Percentiles rank a stretch among this genome's conserved stretches.
Conservation (phyloP, 768 basidiomycete genomes). For the Paxillus ammoniavirescens region DNA sequence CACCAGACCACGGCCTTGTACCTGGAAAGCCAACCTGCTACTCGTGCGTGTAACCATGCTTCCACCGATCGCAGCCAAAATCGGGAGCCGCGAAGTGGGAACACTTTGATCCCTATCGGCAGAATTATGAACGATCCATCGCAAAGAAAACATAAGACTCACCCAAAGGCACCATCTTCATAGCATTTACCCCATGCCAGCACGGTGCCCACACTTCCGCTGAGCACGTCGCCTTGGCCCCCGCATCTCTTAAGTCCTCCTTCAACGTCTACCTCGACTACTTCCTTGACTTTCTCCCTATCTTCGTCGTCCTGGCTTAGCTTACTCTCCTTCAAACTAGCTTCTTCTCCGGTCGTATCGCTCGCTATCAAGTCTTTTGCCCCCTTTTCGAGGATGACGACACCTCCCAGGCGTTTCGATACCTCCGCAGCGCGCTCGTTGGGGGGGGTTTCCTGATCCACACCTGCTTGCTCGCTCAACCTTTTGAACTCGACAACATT, state of each 20-base stretch:
- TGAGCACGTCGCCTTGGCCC: conserved; percentile 93
- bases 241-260: conserved; percentile 93
- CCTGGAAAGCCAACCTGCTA: conserved; percentile 71
- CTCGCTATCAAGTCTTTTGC: conserved; percentile 77
- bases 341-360: conserved; percentile 59
- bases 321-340: conserved; percentile 44
- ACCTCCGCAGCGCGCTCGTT: conserved; percentile 65
- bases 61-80: conserved; percentile 82
- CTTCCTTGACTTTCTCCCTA: conserved; percentile 54
- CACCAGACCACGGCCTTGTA: conserved; percentile 76
- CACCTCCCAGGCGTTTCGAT: conserved; percentile 76
- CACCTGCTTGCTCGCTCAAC: conserved; percentile 69
- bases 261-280: conserved; percentile 60
- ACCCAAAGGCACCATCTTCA: conserved; percentile 84
- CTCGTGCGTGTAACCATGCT: conserved; percentile 87
- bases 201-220: conserved; percentile 84
- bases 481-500: conserved; percentile 93
- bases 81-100: conserved; percentile 65
- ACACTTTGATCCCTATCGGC: conserved; percentile 48
- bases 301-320: conserved; percentile 44
- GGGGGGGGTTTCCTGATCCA: conserved; percentile 51
- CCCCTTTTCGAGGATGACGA: conserved; percentile 91
- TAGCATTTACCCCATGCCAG: conserved; percentile 96
- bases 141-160: conserved; percentile 21
- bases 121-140: not conserved